Percentiles rank a stretch among this genome's conserved stretches.
phyloP scores from a whole-genome alignment of 441 rosid species.

The Pelargonium fulgidum region DNA sequence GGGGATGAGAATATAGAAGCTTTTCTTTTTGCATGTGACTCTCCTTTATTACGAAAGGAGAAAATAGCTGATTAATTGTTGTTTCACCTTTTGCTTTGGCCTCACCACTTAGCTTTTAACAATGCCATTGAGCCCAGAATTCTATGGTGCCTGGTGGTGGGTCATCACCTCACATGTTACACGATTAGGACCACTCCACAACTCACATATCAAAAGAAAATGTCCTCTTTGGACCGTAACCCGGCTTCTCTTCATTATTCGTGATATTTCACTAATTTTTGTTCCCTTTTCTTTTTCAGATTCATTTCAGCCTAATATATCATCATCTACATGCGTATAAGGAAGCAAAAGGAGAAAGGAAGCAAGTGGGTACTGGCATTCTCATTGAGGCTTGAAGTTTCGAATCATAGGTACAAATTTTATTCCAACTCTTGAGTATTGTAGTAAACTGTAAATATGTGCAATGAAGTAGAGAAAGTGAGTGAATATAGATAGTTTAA shows the following conservation, averaged over 20 bases:
- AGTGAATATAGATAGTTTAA: too few species aligned
- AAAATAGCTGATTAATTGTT: neutral
- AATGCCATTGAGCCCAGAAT: neutral
- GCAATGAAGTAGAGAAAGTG: too few species aligned
- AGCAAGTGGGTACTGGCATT: neutral
- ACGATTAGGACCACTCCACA: neutral
- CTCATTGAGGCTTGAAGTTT: neutral
- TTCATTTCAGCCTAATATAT: neutral
- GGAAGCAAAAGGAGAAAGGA: neutral
- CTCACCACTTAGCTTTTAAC: neutral
- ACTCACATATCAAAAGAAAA: neutral
- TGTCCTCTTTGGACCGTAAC: neutral
- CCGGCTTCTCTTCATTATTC: neutral
- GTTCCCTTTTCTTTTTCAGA: neutral
- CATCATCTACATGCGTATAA: neutral
- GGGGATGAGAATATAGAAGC: neutral
- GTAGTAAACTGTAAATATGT: neutral
- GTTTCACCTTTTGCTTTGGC: conserved; percentile 2
- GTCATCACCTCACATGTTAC: conserved; percentile 1
- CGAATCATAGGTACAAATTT: neutral
- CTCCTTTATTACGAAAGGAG: neutral
- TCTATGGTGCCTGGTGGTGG: neutral
- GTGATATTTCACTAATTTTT: neutral
- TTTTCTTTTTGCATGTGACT: neutral
- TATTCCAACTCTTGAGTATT: neutral